phyloP scores from a whole-genome alignment of 495 filamentous ascomycete genomes.

The Usnea hakonensis region DNA sequence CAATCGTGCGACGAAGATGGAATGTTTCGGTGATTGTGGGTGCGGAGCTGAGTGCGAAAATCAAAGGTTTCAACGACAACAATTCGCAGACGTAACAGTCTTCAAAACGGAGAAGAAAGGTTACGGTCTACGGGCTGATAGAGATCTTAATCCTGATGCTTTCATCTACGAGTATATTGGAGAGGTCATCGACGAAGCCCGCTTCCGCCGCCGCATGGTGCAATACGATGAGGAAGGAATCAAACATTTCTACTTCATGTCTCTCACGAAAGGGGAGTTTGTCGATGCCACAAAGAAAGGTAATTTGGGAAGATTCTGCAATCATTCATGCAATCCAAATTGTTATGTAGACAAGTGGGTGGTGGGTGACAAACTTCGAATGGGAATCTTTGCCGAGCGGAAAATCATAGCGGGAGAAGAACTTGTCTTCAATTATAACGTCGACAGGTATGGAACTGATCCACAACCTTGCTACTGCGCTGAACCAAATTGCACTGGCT shows the following conservation, averaged over 20 bases:
- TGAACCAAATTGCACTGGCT: slow-evolving; percentile 90
- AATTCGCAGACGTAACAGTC: slow-evolving; percentile 87
- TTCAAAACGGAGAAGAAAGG: slow-evolving; percentile 98
- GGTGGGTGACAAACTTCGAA: slow-evolving; percentile 93
- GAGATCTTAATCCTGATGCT: slow-evolving; percentile 66
- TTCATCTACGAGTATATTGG: slow-evolving; percentile 98
- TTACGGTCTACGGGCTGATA: slow-evolving; percentile 78
- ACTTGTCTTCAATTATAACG: slow-evolving; percentile 99
- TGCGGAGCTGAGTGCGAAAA: slow-evolving; percentile 88
- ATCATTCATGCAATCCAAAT: slow-evolving; percentile 98
- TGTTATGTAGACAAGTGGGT: slow-evolving; percentile 99
- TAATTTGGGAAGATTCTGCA: slow-evolving; percentile 94
- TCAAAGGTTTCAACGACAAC: slow-evolving; percentile 83
- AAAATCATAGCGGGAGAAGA: slow-evolving; percentile 85
- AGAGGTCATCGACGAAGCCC: slow-evolving; percentile 89
- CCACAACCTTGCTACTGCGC: slow-evolving; percentile 95
- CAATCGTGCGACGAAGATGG: slow-evolving; percentile 96
- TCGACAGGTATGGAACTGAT: slow-evolving; percentile 94
- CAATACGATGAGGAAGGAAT: slow-evolving; percentile 94
- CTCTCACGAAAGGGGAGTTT: slow-evolving; percentile 90
- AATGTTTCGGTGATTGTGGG: slow-evolving; percentile 78
- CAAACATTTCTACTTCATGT: slow-evolving; percentile 99
- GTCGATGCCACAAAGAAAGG: slow-evolving; percentile 97
- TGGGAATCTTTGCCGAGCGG: slow-evolving; percentile 96
- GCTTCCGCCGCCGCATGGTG: slow-evolving; percentile 78